Evolutionary conservation across 2,329 filamentous ascomycete species (phyloP), one percentile per base, ranked within the genome.

Genomic region (Pseudogymnoascus sp.): DNA sequence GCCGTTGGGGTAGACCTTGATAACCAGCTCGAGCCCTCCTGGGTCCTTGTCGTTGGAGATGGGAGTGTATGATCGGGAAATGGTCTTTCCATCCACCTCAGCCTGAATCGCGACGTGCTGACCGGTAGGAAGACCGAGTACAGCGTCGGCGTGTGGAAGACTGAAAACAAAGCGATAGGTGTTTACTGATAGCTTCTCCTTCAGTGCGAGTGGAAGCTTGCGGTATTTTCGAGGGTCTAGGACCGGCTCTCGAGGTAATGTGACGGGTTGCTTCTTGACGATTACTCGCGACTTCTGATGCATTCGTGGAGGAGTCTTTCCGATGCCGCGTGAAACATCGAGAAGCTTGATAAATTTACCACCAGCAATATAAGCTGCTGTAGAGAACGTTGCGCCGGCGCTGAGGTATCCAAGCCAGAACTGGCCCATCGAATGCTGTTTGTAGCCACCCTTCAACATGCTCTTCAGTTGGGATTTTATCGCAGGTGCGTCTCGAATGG

Each of bases 1-100:
- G 28, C 81, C 81, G 50, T 79, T 72, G 0, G 77, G 74, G 65
- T 84, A 84, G 38, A 76, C 71, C 62, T 78, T 78, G 68, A 84
- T 74, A 30, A 83, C 72, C 2, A 84, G 73, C 63, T 81, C 78
- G 1, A 84, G 68, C 2, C 70, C 66, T 30, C 81, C 81, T 0
- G 70, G 73, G 65, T 82, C 78, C 1, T 68, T 67, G 67, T 81
- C 78, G 69, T 80, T 81, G 18, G 79, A 80, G 1, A 77, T 71
- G 16, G 79, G 75, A 0, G 75, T 77, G 57, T 77, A 77, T 3
- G 74, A 75, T 12, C 75, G 67, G 8, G 69, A 67, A 3, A 77
- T 69, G 0, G 64, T 50, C 18, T 71, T 65, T 1, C 70, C 72
- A 30, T 75, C 65, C 12, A 76, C 65, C 6, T 63, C 67, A 4